Base-by-base conservation (phyloP, 176 grass and related monocot genomes). In the Musa itinerans region DNA sequence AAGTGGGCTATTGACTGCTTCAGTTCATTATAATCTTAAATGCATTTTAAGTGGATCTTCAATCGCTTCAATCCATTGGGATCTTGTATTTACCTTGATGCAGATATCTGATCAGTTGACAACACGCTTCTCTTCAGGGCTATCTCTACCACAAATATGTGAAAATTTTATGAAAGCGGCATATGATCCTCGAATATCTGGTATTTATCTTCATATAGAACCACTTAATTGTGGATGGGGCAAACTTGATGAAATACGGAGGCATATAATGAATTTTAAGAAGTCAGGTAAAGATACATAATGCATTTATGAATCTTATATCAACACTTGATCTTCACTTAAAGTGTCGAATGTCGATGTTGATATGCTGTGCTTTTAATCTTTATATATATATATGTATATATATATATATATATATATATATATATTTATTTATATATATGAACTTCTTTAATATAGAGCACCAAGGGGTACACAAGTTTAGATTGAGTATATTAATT, bases 131-230 rank as follows among this genome's bases (percentile, higher is more conserved):
- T 54, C 82, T 16, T 90, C 90, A 3, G 94, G 86, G 10, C 61
- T 98, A 8, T 93, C 94, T 14, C 78, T 98, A 56, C 95, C 95
- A 22, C 84, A 93, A 89, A 89, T 98, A 34, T 98, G 95, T 8
- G 90, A 98, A 59, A 90, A 89, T 68, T 91, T 98, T 76, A 82
- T 83, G 68, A 98, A 98, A 84, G 95, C 90, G 20, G 86, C 88
- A 50, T 98, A 98, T 82, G 95, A 98, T 70, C 84, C 95, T 78
- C 88, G 88, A 54, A 87, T 98, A 88, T 87, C 88, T 2, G 95
- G 95, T 76, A 77, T 98, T 19, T 98, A 93, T 79, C 80, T 93
- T 76, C 88, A 98, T 65, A 91, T 94, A 74, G 90, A 98, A 55
- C 83, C 89, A 1, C 83, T 94, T 57, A 83, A 83, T 22, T 98